Percentiles rank a stretch among this genome's conserved stretches.
phyloP scores from a whole-genome alignment of 345 rosid species.

The Rhodamnia rubescens region DNA sequence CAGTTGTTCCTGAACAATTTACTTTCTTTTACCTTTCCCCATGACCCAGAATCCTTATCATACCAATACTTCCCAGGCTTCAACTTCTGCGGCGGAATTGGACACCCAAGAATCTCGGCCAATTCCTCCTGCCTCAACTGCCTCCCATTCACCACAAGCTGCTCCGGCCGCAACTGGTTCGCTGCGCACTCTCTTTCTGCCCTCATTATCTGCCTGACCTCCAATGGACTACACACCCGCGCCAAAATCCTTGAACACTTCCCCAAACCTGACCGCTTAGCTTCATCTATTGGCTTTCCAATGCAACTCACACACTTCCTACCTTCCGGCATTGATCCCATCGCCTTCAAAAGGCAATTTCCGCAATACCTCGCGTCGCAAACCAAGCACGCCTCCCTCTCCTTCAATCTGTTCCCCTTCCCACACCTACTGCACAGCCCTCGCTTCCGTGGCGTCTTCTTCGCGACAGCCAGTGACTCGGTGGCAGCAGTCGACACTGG shows the following conservation, averaged over 20 bases:
- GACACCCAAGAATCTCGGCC: constrained; percentile 32
- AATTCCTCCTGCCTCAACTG: constrained; percentile 40
- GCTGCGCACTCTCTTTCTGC: constrained; percentile 53
- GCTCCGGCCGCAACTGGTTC: constrained; percentile 59
- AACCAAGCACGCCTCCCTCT: constrained; percentile 43
- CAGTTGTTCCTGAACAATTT: background rate
- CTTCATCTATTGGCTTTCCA: constrained; percentile 41
- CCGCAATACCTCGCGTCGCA: constrained; percentile 50
- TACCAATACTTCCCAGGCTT: constrained; percentile 55
- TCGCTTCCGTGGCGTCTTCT: constrained; percentile 8
- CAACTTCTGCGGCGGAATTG: constrained; percentile 28
- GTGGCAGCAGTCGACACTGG: background rate
- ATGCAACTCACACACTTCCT: constrained; percentile 59
- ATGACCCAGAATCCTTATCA: constrained; percentile 45
- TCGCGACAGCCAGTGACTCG: constrained; percentile 1
- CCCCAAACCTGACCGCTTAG: constrained; percentile 30
- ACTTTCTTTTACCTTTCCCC: constrained; percentile 48
- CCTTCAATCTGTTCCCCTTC: constrained; percentile 28
- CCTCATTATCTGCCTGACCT: constrained; percentile 48
- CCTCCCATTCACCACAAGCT: constrained; percentile 41
- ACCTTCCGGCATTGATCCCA: constrained; percentile 79
- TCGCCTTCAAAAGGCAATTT: constrained; percentile 52
- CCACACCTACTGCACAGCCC: constrained; percentile 39
- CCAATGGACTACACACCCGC: constrained; percentile 32
- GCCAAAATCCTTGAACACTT: constrained; percentile 37